Evolutionary conservation across 441 rosid genomes (phyloP).

Genomic region (Populus hybrid): DNA sequence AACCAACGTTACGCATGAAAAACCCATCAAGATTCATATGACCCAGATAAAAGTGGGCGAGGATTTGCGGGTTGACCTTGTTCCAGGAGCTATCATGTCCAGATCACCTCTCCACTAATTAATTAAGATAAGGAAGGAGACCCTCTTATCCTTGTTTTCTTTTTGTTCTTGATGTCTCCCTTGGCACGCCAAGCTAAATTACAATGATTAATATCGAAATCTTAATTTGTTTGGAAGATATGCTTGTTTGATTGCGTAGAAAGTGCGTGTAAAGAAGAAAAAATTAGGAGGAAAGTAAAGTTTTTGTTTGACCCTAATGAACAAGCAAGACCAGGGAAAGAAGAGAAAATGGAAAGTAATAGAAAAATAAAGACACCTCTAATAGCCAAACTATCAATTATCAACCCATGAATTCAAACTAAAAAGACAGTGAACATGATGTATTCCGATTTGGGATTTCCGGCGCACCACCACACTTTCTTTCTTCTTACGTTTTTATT

Average conservation of each 20-base stretch:
- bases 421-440: background rate
- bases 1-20: background rate
- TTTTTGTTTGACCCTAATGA: conserved; percentile 26
- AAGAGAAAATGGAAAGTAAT: background rate
- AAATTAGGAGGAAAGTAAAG: background rate
- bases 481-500: too few relatives aligned
- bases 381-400: background rate
- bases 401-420: conserved; percentile 4
- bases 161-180: conserved; percentile 13
- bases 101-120: conserved; percentile 1
- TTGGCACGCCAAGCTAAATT: conserved; percentile 30
- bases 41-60: conserved; percentile 5
- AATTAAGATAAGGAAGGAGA: background rate
- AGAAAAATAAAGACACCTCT: background rate
- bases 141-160: background rate
- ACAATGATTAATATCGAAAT: conserved; percentile 28
- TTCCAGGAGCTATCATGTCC: conserved; percentile 2
- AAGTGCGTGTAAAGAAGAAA: conserved; percentile 18
- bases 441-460: too few relatives aligned
- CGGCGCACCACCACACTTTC: too few relatives aligned
- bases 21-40: conserved; percentile 12
- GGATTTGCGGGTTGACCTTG: conserved; percentile 24
- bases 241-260: conserved; percentile 10
- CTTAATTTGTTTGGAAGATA: conserved; percentile 18
- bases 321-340: conserved; percentile 13